Evolutionary conservation across 306 rosid genomes (phyloP).

Genomic region (Casuarina cunninghamiana): DNA sequence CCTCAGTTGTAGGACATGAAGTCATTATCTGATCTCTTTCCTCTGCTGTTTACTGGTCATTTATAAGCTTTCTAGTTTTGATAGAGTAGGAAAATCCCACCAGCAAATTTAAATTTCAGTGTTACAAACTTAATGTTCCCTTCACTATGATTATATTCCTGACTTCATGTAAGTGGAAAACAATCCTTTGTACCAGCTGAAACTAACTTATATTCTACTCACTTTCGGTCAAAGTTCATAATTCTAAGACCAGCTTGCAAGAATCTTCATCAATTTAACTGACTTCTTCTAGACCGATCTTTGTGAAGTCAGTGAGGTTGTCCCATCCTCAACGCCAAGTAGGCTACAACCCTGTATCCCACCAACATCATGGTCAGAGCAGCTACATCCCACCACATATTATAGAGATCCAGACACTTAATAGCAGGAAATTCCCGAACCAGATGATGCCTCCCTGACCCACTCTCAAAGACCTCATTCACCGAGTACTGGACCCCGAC

Average conservation of each 20-base stretch:
- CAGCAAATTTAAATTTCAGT: not conserved
- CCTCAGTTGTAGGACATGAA: no score
- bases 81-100: not conserved
- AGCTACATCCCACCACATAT: conserved; percentile 68
- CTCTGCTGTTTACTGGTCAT: not conserved
- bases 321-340: conserved; percentile 65
- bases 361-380: conserved; percentile 73
- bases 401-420: conserved; percentile 51
- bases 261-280: conserved; percentile 24
- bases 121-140: not conserved
- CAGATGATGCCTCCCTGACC: conserved; percentile 47
- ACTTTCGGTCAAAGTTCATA: not conserved
- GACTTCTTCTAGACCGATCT: no score
- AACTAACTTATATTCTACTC: conserved; percentile 26
- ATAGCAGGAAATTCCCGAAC: conserved; percentile 65
- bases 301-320: conserved; percentile 50
- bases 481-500: conserved; percentile 70
- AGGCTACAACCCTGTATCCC: conserved; percentile 76
- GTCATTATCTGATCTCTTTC: not conserved
- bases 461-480: conserved; percentile 63
- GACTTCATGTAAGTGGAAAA: not conserved
- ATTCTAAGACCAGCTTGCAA: conserved; percentile 13
- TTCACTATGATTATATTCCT: not conserved
- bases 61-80: not conserved
- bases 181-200: conserved; percentile 8